Conservation (phyloP, 345 rosid species). For the Boechera stricta region DNA sequence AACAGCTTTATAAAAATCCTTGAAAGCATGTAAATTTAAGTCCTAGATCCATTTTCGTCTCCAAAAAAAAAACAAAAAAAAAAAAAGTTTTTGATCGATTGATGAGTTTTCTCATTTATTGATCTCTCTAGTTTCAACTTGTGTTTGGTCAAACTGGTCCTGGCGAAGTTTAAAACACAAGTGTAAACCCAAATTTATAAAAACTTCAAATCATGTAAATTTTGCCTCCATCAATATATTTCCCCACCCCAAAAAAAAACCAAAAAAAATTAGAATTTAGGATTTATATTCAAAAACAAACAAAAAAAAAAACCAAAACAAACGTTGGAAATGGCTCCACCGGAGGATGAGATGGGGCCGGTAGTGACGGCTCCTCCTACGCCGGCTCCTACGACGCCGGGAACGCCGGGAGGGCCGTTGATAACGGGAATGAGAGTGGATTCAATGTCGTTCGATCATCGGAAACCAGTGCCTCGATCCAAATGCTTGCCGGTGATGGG, state of each 20-base stretch:
- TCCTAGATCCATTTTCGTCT: slow-evolving; percentile 11
- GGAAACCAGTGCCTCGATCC: slow-evolving; percentile 84
- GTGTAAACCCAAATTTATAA: slow-evolving; percentile 62
- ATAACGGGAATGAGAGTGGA: slow-evolving; percentile 76
- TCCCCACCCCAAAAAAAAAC: not conserved
- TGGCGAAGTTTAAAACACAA: slow-evolving; percentile 56
- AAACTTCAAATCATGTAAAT: slow-evolving; percentile 69
- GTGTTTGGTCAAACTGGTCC: slow-evolving; percentile 39
- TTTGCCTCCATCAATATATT: slow-evolving; percentile 4
- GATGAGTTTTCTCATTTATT: slow-evolving; percentile 28
- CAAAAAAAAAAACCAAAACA: not conserved
- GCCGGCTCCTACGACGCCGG: slow-evolving; percentile 74
- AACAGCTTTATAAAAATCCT: slow-evolving; percentile 45
- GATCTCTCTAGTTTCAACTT: slow-evolving; percentile 20
- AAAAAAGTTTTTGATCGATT: not conserved
- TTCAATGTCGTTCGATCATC: slow-evolving; percentile 85
- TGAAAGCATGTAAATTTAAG: slow-evolving; percentile 45
- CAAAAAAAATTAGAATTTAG: slow-evolving; percentile 39
- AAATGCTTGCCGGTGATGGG: slow-evolving; percentile 90
- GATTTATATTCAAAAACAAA: not conserved
- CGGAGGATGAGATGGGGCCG: slow-evolving; percentile 35
- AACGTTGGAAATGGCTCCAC: slow-evolving; percentile 15
- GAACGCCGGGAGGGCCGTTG: slow-evolving; percentile 92
- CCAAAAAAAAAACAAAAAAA: slow-evolving; percentile 4
- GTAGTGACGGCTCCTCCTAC: slow-evolving; percentile 67